These are phyloP conservation scores for Alternaria triticimaculans DNA, from an alignment of 2,329 filamentous ascomycete species.

Conservation along the genomic window DNA sequence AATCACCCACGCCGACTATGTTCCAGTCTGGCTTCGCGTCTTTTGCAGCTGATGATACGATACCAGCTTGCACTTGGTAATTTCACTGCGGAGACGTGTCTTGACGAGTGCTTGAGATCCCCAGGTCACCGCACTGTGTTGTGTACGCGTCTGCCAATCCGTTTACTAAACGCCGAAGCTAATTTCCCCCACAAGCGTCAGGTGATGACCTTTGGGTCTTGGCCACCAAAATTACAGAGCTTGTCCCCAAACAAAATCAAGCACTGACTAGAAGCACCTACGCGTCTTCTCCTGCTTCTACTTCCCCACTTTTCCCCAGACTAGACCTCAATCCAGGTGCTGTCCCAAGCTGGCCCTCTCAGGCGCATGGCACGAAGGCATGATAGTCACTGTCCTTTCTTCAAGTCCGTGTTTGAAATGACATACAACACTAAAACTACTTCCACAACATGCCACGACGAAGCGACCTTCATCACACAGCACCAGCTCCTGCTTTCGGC, in stretches of 20 bases:
- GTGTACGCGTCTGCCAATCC: neutral
- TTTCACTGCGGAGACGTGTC: neutral
- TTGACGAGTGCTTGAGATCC: neutral
- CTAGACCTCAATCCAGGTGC: neutral
- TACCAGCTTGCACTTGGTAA: neutral
- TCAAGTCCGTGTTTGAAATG: neutral
- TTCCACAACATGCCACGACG: neutral
- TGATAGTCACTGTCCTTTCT: neutral
- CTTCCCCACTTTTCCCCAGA: neutral
- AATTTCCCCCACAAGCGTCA: neutral
- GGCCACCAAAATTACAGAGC: neutral
- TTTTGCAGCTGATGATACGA: neutral
- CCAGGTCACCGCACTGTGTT: neutral
- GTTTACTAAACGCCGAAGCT: neutral
- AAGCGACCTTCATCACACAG: constrained; percentile 25
- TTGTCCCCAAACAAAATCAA: neutral
- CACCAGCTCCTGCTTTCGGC: constrained; percentile 22
- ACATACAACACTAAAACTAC: neutral
- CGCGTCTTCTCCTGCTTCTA: neutral
- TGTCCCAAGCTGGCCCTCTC: neutral
- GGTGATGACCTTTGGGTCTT: neutral
- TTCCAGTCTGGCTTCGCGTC: neutral
- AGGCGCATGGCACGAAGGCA: neutral
- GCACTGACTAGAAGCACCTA: neutral
- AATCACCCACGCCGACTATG: neutral